Evolutionary conservation across 179 eudicot genomes (phyloP), one percentile per base, ranked within the genome.

Genomic region (Patellifolia procumbens): DNA sequence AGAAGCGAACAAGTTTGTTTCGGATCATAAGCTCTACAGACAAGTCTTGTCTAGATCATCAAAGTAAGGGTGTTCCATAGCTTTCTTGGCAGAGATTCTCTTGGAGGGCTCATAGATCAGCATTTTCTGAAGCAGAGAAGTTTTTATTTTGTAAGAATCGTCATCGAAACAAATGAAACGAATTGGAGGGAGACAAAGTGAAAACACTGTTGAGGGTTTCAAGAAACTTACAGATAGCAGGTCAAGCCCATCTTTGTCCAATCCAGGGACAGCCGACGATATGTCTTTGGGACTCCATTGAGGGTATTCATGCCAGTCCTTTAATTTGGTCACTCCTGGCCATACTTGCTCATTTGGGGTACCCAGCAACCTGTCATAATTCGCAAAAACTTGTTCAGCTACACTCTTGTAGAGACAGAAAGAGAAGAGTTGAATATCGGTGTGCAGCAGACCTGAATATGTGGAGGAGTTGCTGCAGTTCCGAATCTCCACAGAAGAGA

Each of bases 231-330:
- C 98, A n/a, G 83, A 60, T 58, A 94, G 78, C 48, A 94, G 90
- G 79, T 92, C 85, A 8, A 88, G 84, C 26, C 98, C 98, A 28
- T 86, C 75, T n/a, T 86, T 87, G 68, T 92, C 97, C 79, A 94
- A 74, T 72, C 86, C 88, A 53, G 97, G 88, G 24, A 94, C 94
- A 69, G 91, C 89, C 1, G 88, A 55, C 32, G 92, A 87, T 34
- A 94, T 66, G 35, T 87, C 89, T 79, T 89, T 82, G 16, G 93
- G 92, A 24, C 22, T 92, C 97, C 98, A 94, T 56, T 91, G 97
- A 20, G 98, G 98, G 84, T 91, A 94, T 70, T 88, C 97, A 55
- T 94, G 98, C 97, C 98, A 94, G 81, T 94, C 93, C 88, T 76
- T 86, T 68, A 94, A 78, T 79, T 88, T 85, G 82, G 93, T 88